Percentiles rank a stretch among this genome's conserved stretches.
These are phyloP conservation scores for Esteya vermicola DNA, from an alignment of 2,329 filamentous ascomycete genomes.

Conservation along the genomic window DNA sequence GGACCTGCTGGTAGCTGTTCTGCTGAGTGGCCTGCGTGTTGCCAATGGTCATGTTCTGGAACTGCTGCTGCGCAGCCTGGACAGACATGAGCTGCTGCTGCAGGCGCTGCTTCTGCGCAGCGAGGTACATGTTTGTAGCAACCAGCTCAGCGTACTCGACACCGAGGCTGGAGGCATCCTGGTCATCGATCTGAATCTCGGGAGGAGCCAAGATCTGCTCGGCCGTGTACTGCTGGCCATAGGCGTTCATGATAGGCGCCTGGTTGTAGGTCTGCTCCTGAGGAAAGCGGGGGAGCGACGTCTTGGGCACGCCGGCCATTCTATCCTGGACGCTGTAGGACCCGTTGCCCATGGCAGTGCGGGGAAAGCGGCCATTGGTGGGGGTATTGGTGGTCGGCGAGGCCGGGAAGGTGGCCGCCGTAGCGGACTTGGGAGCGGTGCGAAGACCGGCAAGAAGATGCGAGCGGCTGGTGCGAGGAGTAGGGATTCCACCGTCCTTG, in stretches of 20 bases:
- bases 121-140: slow-evolving; percentile 81
- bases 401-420: slow-evolving; percentile 48
- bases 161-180: slow-evolving; percentile 63
- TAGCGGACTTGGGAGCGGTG: slow-evolving; percentile 79
- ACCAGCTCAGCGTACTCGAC: slow-evolving; percentile 80
- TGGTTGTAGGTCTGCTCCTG: slow-evolving; percentile 13
- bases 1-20: slow-evolving; percentile 45
- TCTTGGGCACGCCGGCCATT: slow-evolving; percentile 38
- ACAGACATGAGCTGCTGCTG: slow-evolving; percentile 84
- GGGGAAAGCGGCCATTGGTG: slow-evolving; percentile 25
- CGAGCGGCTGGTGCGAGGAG: slow-evolving; percentile 85
- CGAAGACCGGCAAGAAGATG: slow-evolving; percentile 87
- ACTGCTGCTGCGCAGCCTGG: slow-evolving; percentile 70
- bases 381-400: slow-evolving; percentile 26
- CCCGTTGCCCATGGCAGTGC: slow-evolving; percentile 26
- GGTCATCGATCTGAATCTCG: slow-evolving; percentile 58
- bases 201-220: slow-evolving; percentile 83
- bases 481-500: slow-evolving; percentile 54
- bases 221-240: slow-evolving; percentile 50
- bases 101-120: slow-evolving; percentile 86
- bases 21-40: slow-evolving; percentile 29
- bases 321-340: slow-evolving; percentile 29
- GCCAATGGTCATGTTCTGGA: slow-evolving; percentile 64
- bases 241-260: slow-evolving; percentile 7
- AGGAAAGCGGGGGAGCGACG: slow-evolving; percentile 33